Percentiles rank a stretch among this genome's conserved stretches.
Conservation (phyloP, 2,329 filamentous ascomycete genomes). For the Fusarium subtropicale region DNA sequence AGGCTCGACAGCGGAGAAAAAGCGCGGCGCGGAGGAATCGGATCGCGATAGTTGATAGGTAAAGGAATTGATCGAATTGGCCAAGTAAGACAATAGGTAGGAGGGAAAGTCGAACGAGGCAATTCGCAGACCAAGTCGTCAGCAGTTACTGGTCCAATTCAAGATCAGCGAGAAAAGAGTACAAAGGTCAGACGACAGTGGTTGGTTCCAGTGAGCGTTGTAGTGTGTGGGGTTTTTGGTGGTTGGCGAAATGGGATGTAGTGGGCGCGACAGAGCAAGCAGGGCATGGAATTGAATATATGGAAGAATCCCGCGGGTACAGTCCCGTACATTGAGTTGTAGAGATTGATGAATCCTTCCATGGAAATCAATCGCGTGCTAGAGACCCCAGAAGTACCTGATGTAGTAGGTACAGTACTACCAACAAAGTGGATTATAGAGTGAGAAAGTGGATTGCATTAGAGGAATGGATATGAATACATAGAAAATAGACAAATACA, state of each 20-base stretch:
- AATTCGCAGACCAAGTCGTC: constrained; percentile 45
- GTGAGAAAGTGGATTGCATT: constrained; percentile 26
- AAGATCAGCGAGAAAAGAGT: constrained; percentile 23
- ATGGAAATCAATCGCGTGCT: constrained; percentile 2
- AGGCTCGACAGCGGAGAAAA: constrained; percentile 34
- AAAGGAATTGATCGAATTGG: not conserved
- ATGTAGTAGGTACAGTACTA: constrained; percentile 15
- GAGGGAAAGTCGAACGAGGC: constrained; percentile 34
- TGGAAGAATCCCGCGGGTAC: not conserved
- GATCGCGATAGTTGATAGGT: constrained; percentile 18
- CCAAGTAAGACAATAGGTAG: not conserved
- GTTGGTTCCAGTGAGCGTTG: constrained; percentile 3
- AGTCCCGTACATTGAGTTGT: not conserved
- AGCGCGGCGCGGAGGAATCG: constrained; percentile 34
- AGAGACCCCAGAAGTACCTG: constrained; percentile 12
- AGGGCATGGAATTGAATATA: constrained; percentile 15
- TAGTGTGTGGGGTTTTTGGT: constrained; percentile 29
- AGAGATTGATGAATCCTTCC: not conserved
- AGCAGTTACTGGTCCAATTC: constrained; percentile 40
- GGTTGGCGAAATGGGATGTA: constrained; percentile 22
- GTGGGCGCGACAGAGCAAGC: constrained; percentile 29
- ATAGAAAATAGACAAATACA: constrained; percentile 2
- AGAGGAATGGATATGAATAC: not conserved
- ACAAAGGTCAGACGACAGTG: not conserved
- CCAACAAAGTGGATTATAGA: constrained; percentile 12